Percentiles rank a stretch among this genome's conserved stretches.
phyloP scores from a whole-genome alignment of 2,329 filamentous ascomycete genomes.

The Fusarium avenaceum region DNA sequence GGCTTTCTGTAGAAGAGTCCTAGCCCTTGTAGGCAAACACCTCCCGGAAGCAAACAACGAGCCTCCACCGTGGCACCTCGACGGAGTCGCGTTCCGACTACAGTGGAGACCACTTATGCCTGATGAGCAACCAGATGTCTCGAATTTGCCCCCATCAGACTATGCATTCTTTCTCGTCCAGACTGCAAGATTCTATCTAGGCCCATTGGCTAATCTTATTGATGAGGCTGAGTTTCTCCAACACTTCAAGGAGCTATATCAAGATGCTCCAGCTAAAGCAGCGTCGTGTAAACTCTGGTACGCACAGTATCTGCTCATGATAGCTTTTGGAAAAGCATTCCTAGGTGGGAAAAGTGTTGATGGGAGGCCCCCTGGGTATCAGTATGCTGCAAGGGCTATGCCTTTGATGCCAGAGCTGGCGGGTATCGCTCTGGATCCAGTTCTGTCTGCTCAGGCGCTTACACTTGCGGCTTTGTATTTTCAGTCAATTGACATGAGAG shows the following conservation, averaged over 20 bases:
- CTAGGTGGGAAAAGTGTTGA: slow-evolving; percentile 44
- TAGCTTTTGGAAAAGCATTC: slow-evolving; percentile 54
- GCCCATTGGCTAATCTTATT: slow-evolving; percentile 36
- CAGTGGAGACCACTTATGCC: slow-evolving; percentile 39
- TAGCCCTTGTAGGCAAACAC: slow-evolving; percentile 45
- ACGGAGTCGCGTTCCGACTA: slow-evolving; percentile 46
- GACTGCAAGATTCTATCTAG: slow-evolving; percentile 45
- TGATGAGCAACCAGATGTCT: slow-evolving; percentile 42
- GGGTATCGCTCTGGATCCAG: slow-evolving; percentile 39
- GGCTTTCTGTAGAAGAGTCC: slow-evolving; percentile 46
- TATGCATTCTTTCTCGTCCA: slow-evolving; percentile 46
- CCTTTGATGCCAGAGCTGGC: slow-evolving; percentile 55
- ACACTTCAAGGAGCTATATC: slow-evolving; percentile 43
- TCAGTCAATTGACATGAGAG: slow-evolving; percentile 58
- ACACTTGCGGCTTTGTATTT: slow-evolving; percentile 56
- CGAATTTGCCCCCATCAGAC: slow-evolving; percentile 40
- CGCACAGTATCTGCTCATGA: slow-evolving; percentile 51
- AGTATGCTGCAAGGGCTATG: slow-evolving; percentile 57
- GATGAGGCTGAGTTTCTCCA: slow-evolving; percentile 39
- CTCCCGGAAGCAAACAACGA: slow-evolving; percentile 44
- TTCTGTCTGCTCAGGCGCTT: slow-evolving; percentile 49
- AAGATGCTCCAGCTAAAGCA: slow-evolving; percentile 41
- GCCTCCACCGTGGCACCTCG: slow-evolving; percentile 46
- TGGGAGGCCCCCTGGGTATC: slow-evolving; percentile 53
- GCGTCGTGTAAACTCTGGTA: slow-evolving; percentile 48